phyloP scores from a whole-genome alignment of 169 alveolate species.

The Perkinsus olseni region DNA sequence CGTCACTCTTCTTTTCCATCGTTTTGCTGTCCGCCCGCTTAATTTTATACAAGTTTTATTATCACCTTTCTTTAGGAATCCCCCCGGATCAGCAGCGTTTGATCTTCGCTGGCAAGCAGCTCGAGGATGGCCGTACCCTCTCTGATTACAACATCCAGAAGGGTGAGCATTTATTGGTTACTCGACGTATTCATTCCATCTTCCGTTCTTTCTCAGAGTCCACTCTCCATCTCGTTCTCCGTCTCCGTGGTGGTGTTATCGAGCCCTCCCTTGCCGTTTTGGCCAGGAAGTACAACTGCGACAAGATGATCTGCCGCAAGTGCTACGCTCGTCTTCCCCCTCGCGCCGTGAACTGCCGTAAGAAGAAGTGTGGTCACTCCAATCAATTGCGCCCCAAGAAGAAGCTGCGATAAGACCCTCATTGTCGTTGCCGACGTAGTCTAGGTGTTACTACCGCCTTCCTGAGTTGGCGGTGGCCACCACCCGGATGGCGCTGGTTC shows the following conservation, averaged over 20 bases:
- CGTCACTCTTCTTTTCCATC: too few species aligned
- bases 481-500: constrained; percentile 2
- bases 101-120: constrained; percentile 97
- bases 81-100: constrained; percentile 99
- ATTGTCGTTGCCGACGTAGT: background rate
- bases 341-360: constrained; percentile 99
- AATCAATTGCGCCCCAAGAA: constrained; percentile 97
- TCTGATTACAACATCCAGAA: constrained; percentile 96
- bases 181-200: background rate
- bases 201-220: constrained; percentile 48
- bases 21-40: too few species aligned
- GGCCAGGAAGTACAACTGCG: constrained; percentile 98
- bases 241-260: constrained; percentile 99
- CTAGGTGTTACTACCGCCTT: background rate
- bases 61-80: constrained; percentile 42
- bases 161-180: constrained; percentile 36
- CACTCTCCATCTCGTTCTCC: constrained; percentile 92
- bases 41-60: background rate
- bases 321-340: constrained; percentile 99
- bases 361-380: constrained; percentile 99
- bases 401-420: constrained; percentile 64
- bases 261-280: constrained; percentile 96
- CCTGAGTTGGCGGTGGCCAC: background rate
- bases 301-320: constrained; percentile 86
- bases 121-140: constrained; percentile 96